Base-by-base conservation (phyloP, 768 basidiomycete species). In the Suillus sp. region DNA sequence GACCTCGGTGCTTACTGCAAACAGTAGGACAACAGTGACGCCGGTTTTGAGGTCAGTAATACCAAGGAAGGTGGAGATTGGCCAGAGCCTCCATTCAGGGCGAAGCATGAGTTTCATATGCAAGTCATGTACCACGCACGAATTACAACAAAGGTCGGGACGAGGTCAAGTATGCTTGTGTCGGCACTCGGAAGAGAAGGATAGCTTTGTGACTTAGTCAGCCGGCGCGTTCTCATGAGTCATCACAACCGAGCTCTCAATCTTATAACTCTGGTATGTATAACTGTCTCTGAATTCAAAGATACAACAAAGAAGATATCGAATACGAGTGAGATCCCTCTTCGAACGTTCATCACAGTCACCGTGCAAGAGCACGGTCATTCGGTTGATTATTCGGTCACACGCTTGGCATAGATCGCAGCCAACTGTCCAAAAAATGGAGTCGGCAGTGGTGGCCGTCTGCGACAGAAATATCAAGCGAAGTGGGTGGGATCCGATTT, bases 1-100 rank as follows among this genome's bases (percentile, higher is more conserved):
- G 30, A 47, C 57, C 48, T 42, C 7, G 7, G 34, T 20, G 83
- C 92, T 66, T 67, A 97, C 92, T 14, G 92, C 93, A 69, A 99
- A 98, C 55, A 96, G 84, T 27, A 97, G 82, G 64, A 91, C 89
- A 62, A 99, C 83, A 54, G 85, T 91, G 64, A 93, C 95, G 56
- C 95, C 96, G 0, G 93, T 93, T 79, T 98, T 99, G 75, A 99
- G 85, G 80, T 99, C 96, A 66, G 96, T 83, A 56, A 94, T 74
- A 60, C 92, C 92, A 53, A 94, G 80, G 77, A 96, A 96, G 2
- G 93, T 93, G 60, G 85, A 79, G 59, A 95, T 78, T 38, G 93
- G 91, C 85, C 90, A 87, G 65, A 91, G 84, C 74, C 91, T 83
- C 86, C 90, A 92, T 86, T 91, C 85, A 72, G 86, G 89, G 72